Evolutionary conservation across 225 moss, liverwort and hornwort genomes (phyloP).

Genomic region (Bryum argenteum): DNA sequence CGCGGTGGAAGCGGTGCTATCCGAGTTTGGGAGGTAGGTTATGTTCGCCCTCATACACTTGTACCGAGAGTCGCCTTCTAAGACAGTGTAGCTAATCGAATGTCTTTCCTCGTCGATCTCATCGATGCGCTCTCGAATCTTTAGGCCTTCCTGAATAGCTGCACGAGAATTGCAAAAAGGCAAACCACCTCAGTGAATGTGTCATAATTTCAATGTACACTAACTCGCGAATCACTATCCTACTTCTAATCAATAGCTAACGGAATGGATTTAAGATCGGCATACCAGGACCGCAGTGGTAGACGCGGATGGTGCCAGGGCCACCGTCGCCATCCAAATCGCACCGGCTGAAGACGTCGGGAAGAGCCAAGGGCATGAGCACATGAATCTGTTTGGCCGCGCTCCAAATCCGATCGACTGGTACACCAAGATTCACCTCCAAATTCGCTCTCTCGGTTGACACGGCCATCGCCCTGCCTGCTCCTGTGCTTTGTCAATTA

Average conservation of each 20-base stretch:
- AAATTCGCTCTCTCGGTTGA: conserved; percentile 4
- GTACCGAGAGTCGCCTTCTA: conserved; percentile 35
- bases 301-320: conserved; percentile 28
- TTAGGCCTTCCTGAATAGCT: conserved; percentile 29
- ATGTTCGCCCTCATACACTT: conserved; percentile 25
- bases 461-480: conserved; percentile 13
- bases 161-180: neutral
- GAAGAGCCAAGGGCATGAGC: conserved; percentile 33
- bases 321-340: conserved; percentile 31
- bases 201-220: neutral
- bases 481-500: neutral
- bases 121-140: conserved; percentile 30
- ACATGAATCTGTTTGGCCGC: conserved; percentile 14
- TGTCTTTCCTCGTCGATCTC: conserved; percentile 23
- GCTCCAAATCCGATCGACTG: conserved; percentile 25
- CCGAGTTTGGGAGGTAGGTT: conserved; percentile 25
- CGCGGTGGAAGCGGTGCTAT: conserved; percentile 21
- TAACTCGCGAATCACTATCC: neutral
- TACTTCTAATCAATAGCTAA: neutral
- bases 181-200: neutral
- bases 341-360: conserved; percentile 28
- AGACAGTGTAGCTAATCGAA: conserved; percentile 31
- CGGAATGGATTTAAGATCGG: neutral
- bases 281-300: conserved; percentile 32
- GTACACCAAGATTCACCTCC: conserved; percentile 21